Percentiles rank a stretch among this genome's conserved stretches.
Conservation (phyloP, 2,329 filamentous ascomycete species). For the Cladophialophora yegresii region DNA sequence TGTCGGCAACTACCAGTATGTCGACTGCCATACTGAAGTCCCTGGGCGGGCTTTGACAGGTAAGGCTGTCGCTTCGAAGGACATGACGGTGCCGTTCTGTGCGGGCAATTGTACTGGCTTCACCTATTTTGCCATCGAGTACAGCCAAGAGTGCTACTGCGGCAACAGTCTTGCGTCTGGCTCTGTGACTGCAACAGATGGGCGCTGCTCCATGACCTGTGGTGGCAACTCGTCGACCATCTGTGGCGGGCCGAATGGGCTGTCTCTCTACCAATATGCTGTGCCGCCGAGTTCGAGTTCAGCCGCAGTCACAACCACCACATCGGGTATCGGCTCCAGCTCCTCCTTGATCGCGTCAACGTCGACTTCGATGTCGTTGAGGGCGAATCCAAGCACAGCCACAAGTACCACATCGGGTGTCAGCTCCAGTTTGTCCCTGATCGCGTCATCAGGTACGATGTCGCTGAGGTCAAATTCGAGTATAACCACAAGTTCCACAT, state of each 20-base stretch:
- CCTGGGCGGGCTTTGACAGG: slow-evolving; percentile 28
- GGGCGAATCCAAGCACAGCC: too few relatives aligned
- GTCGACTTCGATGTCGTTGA: background rate
- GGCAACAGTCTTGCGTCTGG: slow-evolving; percentile 36
- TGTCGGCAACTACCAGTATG: slow-evolving; percentile 27
- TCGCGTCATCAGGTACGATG: too few relatives aligned
- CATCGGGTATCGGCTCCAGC: background rate
- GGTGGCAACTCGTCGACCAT: slow-evolving; percentile 36
- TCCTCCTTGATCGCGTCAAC: background rate
- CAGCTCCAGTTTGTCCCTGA: too few relatives aligned
- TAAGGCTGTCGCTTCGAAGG: slow-evolving; percentile 22
- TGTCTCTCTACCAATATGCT: slow-evolving; percentile 33
- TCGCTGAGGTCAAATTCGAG: slow-evolving; percentile 21
- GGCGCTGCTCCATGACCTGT: slow-evolving; percentile 34
- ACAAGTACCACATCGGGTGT: too few relatives aligned
- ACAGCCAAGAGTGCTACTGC: slow-evolving; percentile 43
- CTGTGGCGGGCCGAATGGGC: slow-evolving; percentile 37
- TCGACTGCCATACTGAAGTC: slow-evolving; percentile 31
- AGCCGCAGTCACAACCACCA: slow-evolving; percentile 10
- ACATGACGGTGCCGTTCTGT: slow-evolving; percentile 29
- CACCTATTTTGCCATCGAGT: slow-evolving; percentile 46
- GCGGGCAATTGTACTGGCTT: slow-evolving; percentile 36
- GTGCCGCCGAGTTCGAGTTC: slow-evolving; percentile 21
- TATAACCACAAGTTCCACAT: slow-evolving; percentile 7
- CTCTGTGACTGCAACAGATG: slow-evolving; percentile 23